Evolutionary conservation across 2,329 filamentous ascomycete genomes (phyloP), one percentile per base, ranked within the genome.

Genomic region (Calonectria naviculata): DNA sequence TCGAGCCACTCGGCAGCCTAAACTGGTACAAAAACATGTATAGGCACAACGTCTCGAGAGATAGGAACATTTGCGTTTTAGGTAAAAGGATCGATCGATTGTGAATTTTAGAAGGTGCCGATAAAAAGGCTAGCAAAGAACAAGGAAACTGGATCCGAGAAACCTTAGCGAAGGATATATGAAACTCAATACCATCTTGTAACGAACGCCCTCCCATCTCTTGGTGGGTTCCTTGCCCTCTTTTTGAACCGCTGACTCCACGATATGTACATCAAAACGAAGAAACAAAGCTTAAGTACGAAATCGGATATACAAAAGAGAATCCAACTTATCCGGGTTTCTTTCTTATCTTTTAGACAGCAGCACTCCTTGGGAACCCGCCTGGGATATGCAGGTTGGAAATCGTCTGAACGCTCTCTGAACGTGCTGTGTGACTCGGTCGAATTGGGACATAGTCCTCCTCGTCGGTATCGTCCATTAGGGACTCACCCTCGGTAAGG

Each of bases 361-460:
- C 76, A 72, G 84, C 75, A 65, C 72, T 80, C 73, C 82, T 86
- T 10, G 91, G 91, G 78, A 88, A 95, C 75, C 92, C 87, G 13
- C 93, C 93, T 4, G 93, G 93, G 21, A 95, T 88, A 78, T 93
- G 92, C 62, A 94, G 82, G 78, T 92, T 88, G 66, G 90, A 91
- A 52, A 93, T 89, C 31, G 88, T 89, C 15, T 87, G 85, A 8
- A 87, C 84, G 74, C 88, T 87, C 56, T 86, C 83, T 17, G 81
- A 83, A 60, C 85, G 79, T 60, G 63, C 74, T 76, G 60, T 76
- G 71, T 70, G 63, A 10, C 77, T 74, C 4, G 81, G 80, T 41
- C 82, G 78, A 13, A 74, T 68, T 17, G 74, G 65, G 9, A 49
- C 77, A 54, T 72, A 74, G 29, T 79, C 74, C 47, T 80, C 70